Conservation (phyloP, 805 yeast species). For the Teunomyces funiuensis region DNA sequence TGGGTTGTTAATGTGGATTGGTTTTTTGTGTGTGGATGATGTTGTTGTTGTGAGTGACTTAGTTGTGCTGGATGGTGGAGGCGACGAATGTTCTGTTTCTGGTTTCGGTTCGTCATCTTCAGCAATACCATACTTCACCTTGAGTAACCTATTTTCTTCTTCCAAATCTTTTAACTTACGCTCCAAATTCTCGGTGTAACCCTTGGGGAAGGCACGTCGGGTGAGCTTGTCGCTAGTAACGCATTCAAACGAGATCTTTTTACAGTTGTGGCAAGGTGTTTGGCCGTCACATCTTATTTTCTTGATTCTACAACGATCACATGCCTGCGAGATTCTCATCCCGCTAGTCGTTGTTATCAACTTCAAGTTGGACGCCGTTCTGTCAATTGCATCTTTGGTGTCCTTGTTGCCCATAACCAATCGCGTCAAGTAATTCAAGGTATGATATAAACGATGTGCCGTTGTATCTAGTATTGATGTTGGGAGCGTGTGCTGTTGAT, state of each 20-base stretch:
- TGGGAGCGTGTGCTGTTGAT: neutral
- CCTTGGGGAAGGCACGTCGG: slow-evolving; percentile 76
- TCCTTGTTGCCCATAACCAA: slow-evolving; percentile 1
- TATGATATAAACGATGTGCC: neutral
- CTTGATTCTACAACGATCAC: slow-evolving; percentile 77
- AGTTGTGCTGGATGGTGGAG: neutral
- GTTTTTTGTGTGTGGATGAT: slow-evolving; percentile 5
- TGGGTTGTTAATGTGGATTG: slow-evolving; percentile 39
- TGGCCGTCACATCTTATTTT: slow-evolving; percentile 76
- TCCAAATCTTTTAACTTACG: slow-evolving; percentile 60
- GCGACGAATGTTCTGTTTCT: neutral
- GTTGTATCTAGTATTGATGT: neutral
- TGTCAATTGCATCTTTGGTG: slow-evolving; percentile 12
- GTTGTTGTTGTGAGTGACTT: slow-evolving; percentile 6
- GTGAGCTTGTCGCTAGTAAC: slow-evolving; percentile 71
- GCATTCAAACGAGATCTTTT: slow-evolving; percentile 64
- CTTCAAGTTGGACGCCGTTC: slow-evolving; percentile 29
- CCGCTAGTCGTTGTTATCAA: slow-evolving; percentile 40
- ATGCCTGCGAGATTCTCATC: slow-evolving; percentile 70
- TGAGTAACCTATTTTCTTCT: slow-evolving; percentile 47
- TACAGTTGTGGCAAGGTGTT: slow-evolving; percentile 70
- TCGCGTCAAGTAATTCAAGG: neutral
- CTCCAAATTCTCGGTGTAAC: slow-evolving; percentile 76
- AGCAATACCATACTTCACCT: slow-evolving; percentile 9
- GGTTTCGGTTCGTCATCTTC: neutral